These are phyloP conservation scores for Brachypodium distachyon DNA, from an alignment of 202 grass and related monocot species.

Conservation along the genomic window DNA sequence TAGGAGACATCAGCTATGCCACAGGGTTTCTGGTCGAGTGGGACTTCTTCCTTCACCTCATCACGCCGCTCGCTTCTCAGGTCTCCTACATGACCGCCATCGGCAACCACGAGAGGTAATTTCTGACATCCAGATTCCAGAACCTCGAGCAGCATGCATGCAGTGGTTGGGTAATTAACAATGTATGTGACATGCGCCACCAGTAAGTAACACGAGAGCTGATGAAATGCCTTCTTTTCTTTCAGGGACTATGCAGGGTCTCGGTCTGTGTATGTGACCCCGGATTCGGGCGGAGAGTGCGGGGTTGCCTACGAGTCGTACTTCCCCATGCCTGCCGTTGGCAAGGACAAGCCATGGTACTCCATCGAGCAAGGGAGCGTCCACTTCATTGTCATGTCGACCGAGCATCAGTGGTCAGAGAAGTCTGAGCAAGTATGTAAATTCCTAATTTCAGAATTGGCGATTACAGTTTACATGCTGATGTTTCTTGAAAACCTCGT, in stretches of 20 bases:
- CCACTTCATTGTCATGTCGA: constrained; percentile 78
- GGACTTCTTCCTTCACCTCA: constrained; percentile 81
- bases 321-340: constrained; percentile 60
- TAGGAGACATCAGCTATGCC: constrained; percentile 88
- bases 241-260: constrained; percentile 63
- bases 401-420: constrained; percentile 62
- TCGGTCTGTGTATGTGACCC: constrained; percentile 55
- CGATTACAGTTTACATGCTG: not conserved
- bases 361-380: constrained; percentile 73
- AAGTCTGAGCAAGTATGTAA: constrained; percentile 50
- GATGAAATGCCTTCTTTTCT: not conserved
- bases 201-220: not conserved
- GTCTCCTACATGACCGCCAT: constrained; percentile 86
- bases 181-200: not conserved
- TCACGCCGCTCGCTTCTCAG: constrained; percentile 57
- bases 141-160: not conserved
- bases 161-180: too few species aligned
- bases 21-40: constrained; percentile 83
- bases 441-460: not conserved
- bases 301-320: constrained; percentile 77
- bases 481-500: constrained; percentile 7
- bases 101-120: constrained; percentile 81
- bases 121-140: not conserved
- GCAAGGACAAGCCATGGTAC: constrained; percentile 81
- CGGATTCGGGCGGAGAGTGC: constrained; percentile 75